These are phyloP conservation scores for Pulveroboletus sp. DNA, from an alignment of 768 basidiomycete species.

Conservation along the genomic window DNA sequence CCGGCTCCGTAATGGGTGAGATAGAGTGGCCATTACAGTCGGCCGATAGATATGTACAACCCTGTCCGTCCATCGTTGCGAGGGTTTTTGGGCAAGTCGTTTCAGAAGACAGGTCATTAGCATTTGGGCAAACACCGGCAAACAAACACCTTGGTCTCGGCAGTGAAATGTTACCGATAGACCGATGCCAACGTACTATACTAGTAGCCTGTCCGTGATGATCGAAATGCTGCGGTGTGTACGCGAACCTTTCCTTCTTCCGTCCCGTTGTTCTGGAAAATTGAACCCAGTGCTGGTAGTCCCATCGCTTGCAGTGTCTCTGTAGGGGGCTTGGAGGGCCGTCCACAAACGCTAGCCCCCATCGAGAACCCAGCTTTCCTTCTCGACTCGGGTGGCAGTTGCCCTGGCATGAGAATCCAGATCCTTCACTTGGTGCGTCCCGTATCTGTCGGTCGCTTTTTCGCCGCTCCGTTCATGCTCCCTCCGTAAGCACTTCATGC, in stretches of 20 bases:
- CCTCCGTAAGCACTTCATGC: neutral
- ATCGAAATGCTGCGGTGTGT: too few relatives aligned
- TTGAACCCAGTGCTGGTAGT: neutral
- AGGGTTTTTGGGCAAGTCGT: too few relatives aligned
- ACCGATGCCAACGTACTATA: too few relatives aligned
- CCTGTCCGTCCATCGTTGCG: too few relatives aligned
- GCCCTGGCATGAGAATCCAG: constrained; percentile 15
- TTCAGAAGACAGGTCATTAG: too few relatives aligned
- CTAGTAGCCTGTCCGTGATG: too few relatives aligned
- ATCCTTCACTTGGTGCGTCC: constrained; percentile 7
- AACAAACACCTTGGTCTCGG: too few relatives aligned
- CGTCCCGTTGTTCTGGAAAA: neutral
- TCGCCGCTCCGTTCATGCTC: constrained; percentile 16
- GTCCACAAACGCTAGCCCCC: constrained; percentile 6
- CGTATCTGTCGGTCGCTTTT: constrained; percentile 8
- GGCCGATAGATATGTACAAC: too few relatives aligned
- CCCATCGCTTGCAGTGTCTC: constrained; percentile 3
- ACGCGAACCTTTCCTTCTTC: too few relatives aligned
- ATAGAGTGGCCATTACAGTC: too few relatives aligned
- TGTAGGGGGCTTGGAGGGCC: constrained; percentile 1
- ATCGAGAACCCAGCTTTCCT: constrained; percentile 15
- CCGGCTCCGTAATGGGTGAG: neutral
- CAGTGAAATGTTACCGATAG: too few relatives aligned
- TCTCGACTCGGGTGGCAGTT: neutral
- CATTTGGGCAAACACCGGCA: too few relatives aligned